A percentile compares a stretch with the other conserved stretches of the same genome.
Conservation (phyloP, 1,284 basidiomycete genomes). For the Stygiomarasmius scandens region DNA sequence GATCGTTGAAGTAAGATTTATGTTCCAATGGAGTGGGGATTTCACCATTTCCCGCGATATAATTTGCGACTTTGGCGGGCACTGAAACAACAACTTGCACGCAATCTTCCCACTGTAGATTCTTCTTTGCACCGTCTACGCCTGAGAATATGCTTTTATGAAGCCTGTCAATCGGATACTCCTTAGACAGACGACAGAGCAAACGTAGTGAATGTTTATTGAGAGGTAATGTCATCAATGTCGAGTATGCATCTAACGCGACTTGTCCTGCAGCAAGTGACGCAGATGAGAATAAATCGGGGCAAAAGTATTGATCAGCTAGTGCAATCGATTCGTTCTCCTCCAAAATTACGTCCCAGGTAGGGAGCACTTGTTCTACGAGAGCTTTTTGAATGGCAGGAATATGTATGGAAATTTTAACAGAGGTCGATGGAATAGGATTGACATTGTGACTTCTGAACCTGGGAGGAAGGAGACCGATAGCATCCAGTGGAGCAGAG, state of each 20-base stretch:
- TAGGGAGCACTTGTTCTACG: conserved; percentile 66
- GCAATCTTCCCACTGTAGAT: conserved; percentile 67
- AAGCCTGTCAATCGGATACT: conserved; percentile 73
- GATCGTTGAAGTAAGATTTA: conserved; percentile 51
- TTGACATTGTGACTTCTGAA: conserved; percentile 43
- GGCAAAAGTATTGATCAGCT: conserved; percentile 71
- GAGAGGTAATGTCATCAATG: conserved; percentile 55
- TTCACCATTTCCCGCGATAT: conserved; percentile 37
- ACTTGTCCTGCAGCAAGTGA: conserved; percentile 53
- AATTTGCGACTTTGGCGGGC: conserved; percentile 72
- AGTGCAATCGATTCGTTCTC: conserved; percentile 49
- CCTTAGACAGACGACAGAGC: conserved; percentile 53
- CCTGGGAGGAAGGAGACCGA: conserved; percentile 60
- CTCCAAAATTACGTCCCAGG: conserved; percentile 64
- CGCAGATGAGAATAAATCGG: conserved; percentile 57
- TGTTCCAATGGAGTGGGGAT: conserved; percentile 54
- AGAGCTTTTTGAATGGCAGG: conserved; percentile 63
- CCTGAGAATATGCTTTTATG: conserved; percentile 51
- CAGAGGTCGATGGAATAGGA: conserved; percentile 32
- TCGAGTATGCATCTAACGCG: conserved; percentile 62
- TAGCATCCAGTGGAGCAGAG: conserved; percentile 54
- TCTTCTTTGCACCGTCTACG: conserved; percentile 30
- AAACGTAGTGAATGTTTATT: conserved; percentile 50
- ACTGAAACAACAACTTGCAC: conserved; percentile 62
- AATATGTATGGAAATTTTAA: conserved; percentile 51